phyloP scores from a whole-genome alignment of 495 filamentous ascomycete genomes.

The Geopyxis carbonaria region DNA sequence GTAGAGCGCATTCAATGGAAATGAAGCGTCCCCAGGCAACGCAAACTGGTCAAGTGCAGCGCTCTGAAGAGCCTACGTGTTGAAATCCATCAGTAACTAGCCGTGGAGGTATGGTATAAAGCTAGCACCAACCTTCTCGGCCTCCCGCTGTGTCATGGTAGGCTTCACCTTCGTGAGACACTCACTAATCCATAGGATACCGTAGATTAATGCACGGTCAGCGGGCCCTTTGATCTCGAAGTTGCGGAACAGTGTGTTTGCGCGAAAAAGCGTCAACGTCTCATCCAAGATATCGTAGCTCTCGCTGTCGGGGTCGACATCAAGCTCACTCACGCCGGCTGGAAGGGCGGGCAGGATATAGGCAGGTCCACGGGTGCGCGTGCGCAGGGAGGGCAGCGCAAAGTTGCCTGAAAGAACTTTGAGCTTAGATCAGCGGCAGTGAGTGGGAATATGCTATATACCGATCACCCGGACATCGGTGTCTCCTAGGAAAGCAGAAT shows the following conservation, averaged over 20 bases:
- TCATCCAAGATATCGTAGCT: conserved; percentile 93
- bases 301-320: conserved; percentile 66
- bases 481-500: conserved; percentile 25
- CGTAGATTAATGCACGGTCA: conserved; percentile 88
- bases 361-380: conserved; percentile 77
- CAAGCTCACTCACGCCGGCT: conserved; percentile 40
- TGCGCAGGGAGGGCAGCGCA: conserved; percentile 83
- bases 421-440: background rate
- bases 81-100: background rate
- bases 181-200: conserved; percentile 83
- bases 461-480: conserved; percentile 24
- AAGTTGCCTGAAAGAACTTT: conserved; percentile 53
- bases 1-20: conserved; percentile 54
- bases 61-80: conserved; percentile 42
- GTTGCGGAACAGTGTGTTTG: conserved; percentile 97
- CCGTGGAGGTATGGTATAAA: background rate
- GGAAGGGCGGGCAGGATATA: conserved; percentile 62
- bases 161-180: conserved; percentile 72
- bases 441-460: conserved; percentile 5
- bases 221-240: conserved; percentile 97
- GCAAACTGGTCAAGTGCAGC: conserved; percentile 79
- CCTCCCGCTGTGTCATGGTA: conserved; percentile 36
- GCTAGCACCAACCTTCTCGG: conserved; percentile 36
- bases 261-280: conserved; percentile 78
- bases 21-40: conserved; percentile 83